Evolutionary conservation across 2,329 filamentous ascomycete species (phyloP).

Genomic region (Macrophomina phaseolina): DNA sequence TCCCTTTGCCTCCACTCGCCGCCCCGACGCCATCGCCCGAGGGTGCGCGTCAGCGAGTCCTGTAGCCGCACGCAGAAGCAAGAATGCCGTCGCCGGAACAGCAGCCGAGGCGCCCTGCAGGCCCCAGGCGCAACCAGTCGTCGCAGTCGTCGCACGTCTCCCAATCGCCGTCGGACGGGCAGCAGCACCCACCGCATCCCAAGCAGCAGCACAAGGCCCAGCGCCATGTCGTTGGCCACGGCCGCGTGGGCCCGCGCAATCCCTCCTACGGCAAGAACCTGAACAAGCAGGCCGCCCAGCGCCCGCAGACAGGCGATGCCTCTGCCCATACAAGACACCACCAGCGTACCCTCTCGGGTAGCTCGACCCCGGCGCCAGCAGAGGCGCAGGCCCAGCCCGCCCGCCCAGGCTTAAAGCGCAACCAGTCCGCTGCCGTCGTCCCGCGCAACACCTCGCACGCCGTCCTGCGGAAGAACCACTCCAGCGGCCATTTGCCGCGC

Average conservation of each 20-base stretch:
- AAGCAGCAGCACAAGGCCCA: conserved; percentile 41
- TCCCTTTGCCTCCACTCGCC: conserved; percentile 20
- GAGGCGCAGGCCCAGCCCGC: conserved; percentile 34
- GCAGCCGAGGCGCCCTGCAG: conserved; percentile 42
- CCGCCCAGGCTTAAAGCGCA: conserved; percentile 50
- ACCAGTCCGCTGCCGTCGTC: conserved; percentile 48
- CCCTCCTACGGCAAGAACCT: conserved; percentile 50
- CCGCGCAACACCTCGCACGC: conserved; percentile 43
- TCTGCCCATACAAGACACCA: conserved; percentile 40
- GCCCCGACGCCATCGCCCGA: conserved; percentile 5
- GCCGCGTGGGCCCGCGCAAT: conserved; percentile 46
- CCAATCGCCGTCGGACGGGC: conserved; percentile 44
- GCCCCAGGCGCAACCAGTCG: conserved; percentile 41
- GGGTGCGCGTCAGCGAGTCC: conserved; percentile 18
- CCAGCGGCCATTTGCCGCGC: conserved; percentile 53
- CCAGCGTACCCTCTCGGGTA: conserved; percentile 45
- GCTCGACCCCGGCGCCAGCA: conserved; percentile 38
- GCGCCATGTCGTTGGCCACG: conserved; percentile 48
- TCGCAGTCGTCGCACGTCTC: conserved; percentile 44
- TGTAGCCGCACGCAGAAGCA: conserved; percentile 21
- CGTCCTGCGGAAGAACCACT: conserved; percentile 49
- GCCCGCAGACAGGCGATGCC: conserved; percentile 36
- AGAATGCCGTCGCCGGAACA: conserved; percentile 25
- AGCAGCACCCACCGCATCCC: conserved; percentile 10
- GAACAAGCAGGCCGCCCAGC: conserved; percentile 46